Conservation (phyloP, 441 rosid species). For the Hura crepitans region DNA sequence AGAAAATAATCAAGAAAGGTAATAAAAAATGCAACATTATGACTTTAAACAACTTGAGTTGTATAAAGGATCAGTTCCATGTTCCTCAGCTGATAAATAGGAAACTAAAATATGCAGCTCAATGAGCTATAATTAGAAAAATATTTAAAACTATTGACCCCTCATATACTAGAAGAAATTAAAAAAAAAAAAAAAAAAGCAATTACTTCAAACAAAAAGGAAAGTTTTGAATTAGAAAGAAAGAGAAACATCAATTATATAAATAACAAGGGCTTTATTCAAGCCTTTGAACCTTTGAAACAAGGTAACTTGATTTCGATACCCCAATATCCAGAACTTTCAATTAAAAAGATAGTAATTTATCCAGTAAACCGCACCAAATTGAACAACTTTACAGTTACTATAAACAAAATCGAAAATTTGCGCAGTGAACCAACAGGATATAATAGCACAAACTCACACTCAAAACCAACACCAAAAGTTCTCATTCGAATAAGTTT, state of each 20-base stretch:
- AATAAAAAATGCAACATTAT: not conserved
- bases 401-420: conserved; percentile 9
- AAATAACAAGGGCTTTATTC: not conserved
- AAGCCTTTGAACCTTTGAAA: not conserved
- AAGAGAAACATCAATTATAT: not conserved
- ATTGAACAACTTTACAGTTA: not conserved
- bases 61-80: not conserved
- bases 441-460: not conserved
- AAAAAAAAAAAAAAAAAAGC: not conserved
- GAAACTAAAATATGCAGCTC: conserved; percentile 1
- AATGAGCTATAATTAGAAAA: not conserved
- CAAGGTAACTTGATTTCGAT: not conserved
- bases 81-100: not conserved
- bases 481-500: not conserved
- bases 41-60: not conserved
- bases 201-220: not conserved
- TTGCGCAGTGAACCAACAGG: not conserved
- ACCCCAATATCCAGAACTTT: not conserved
- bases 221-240: not conserved
- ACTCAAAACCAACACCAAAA: conserved; percentile 2
- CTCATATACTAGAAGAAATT: too few species aligned
- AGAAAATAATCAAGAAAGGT: not conserved
- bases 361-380: not conserved
- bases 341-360: not conserved
- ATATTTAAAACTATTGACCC: not conserved